phyloP scores from a whole-genome alignment of 306 rosid species.

The Quercus rubra region DNA sequence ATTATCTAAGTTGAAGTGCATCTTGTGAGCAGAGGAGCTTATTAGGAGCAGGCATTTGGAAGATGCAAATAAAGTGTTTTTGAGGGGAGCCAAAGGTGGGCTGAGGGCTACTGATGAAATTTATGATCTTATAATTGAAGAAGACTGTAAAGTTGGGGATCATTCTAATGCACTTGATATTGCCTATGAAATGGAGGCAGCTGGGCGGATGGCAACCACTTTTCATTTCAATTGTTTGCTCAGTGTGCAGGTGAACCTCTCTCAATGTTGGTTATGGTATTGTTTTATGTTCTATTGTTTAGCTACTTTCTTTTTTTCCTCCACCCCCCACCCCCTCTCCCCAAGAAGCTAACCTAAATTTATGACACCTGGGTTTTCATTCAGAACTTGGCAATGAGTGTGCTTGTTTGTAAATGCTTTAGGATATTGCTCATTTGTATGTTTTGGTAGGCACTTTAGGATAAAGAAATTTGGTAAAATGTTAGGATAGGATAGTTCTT shows the following conservation, averaged over 20 bases:
- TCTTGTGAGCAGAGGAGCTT: conserved; percentile 63
- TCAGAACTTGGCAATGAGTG: background rate
- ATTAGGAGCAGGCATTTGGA: conserved; percentile 61
- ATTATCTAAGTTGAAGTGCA: conserved; percentile 13
- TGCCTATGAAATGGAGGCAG: conserved; percentile 92
- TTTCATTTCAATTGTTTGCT: conserved; percentile 89
- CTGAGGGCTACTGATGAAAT: conserved; percentile 73
- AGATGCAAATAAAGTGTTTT: conserved; percentile 82
- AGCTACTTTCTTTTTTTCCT: no score
- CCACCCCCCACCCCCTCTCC: fast-evolving
- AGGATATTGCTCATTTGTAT: background rate
- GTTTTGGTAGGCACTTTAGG: background rate
- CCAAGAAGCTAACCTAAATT: background rate
- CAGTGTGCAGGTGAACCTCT: conserved; percentile 78
- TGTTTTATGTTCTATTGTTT: background rate
- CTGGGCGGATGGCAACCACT: conserved; percentile 96
- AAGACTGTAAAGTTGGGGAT: conserved; percentile 80
- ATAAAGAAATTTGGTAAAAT: background rate
- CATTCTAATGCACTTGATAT: conserved; percentile 88
- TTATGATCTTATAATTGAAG: conserved; percentile 72
- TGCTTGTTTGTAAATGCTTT: background rate
- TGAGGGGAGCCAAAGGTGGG: conserved; percentile 82
- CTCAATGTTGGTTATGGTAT: conserved; percentile 3
- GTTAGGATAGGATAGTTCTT: background rate
- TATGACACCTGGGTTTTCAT: background rate